phyloP scores from a whole-genome alignment of 805 yeast genomes.

The Nakazawaea molendinolei region DNA sequence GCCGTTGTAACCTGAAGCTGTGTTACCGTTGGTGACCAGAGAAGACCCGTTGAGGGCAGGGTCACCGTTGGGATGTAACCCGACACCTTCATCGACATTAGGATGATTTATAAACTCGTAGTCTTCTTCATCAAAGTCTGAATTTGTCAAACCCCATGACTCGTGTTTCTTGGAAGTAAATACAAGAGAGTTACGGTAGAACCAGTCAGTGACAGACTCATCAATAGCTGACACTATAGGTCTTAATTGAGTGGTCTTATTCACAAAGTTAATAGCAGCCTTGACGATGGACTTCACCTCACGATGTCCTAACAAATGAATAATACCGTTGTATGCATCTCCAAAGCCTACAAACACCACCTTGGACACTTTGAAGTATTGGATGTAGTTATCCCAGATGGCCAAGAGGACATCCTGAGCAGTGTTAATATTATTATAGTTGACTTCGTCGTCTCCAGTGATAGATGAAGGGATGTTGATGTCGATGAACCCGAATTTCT shows the following conservation, averaged over 20 bases:
- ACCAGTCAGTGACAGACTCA: constrained; percentile 90
- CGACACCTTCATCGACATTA: constrained; percentile 25
- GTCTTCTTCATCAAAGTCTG: constrained; percentile 16
- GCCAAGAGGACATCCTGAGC: constrained; percentile 74
- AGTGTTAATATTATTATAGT: constrained; percentile 55
- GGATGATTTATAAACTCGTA: constrained; percentile 15
- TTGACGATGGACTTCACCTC: constrained; percentile 55
- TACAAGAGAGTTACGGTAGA: constrained; percentile 74
- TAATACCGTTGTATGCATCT: constrained; percentile 80
- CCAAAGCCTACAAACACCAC: constrained; percentile 84
- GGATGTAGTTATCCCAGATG: constrained; percentile 87
- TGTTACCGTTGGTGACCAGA: constrained; percentile 19
- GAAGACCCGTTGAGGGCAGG: constrained; percentile 15
- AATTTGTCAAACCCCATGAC: constrained; percentile 58
- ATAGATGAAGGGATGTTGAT: constrained; percentile 65
- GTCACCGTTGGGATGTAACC: constrained; percentile 16
- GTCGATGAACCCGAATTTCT: constrained; percentile 75
- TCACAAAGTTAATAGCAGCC: constrained; percentile 66
- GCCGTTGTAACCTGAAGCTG: constrained; percentile 18
- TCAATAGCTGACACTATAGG: constrained; percentile 83
- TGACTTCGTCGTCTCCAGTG: constrained; percentile 37
- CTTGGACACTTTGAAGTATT: constrained; percentile 65
- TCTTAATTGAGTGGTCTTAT: constrained; percentile 57
- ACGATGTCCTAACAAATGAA: constrained; percentile 83
- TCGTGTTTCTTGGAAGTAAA: constrained; percentile 71